phyloP scores from a whole-genome alignment of 129 eudicot genomes.

The Pittosporum tobira region DNA sequence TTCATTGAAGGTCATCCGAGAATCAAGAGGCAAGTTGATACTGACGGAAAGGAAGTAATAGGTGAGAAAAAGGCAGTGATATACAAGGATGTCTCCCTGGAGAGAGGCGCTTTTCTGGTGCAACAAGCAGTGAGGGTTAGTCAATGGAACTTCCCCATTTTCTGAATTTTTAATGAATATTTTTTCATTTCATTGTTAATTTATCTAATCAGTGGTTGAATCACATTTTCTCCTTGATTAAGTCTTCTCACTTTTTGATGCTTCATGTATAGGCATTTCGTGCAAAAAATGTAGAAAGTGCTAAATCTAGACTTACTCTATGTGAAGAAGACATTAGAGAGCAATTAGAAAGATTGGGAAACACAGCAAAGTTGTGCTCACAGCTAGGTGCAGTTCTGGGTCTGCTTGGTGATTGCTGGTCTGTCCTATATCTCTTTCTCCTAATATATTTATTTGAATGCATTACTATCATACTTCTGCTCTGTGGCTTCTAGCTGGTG shows the following conservation, averaged over 20 bases:
- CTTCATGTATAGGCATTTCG: slow-evolving; percentile 74
- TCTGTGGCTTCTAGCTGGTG: background rate
- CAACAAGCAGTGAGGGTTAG: slow-evolving; percentile 98
- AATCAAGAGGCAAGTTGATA: slow-evolving; percentile 60
- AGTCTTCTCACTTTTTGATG: slow-evolving; percentile 7
- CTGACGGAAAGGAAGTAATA: slow-evolving; percentile 42
- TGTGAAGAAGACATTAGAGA: slow-evolving; percentile 85
- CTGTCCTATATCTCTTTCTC: slow-evolving; percentile 16
- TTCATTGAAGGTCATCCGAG: slow-evolving; percentile 97
- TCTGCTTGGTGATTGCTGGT: slow-evolving; percentile 98
- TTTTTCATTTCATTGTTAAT: background rate
- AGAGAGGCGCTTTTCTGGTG: slow-evolving; percentile 88
- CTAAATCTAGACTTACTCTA: slow-evolving; percentile 76
- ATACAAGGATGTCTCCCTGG: slow-evolving; percentile 89
- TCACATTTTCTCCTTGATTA: background rate
- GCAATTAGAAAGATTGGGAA: slow-evolving; percentile 55
- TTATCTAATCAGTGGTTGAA: slow-evolving; percentile 3
- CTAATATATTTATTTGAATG: background rate
- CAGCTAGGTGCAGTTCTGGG: slow-evolving; percentile 95
- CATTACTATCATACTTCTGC: background rate
- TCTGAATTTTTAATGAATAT: background rate
- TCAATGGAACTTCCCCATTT: slow-evolving; percentile 5
- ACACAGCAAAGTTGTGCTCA: slow-evolving; percentile 81
- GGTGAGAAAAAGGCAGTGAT: slow-evolving; percentile 64
- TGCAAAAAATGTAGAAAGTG: slow-evolving; percentile 86